phyloP scores from a whole-genome alignment of 2,329 filamentous ascomycete species.

The Fusarium tjaetaba region DNA sequence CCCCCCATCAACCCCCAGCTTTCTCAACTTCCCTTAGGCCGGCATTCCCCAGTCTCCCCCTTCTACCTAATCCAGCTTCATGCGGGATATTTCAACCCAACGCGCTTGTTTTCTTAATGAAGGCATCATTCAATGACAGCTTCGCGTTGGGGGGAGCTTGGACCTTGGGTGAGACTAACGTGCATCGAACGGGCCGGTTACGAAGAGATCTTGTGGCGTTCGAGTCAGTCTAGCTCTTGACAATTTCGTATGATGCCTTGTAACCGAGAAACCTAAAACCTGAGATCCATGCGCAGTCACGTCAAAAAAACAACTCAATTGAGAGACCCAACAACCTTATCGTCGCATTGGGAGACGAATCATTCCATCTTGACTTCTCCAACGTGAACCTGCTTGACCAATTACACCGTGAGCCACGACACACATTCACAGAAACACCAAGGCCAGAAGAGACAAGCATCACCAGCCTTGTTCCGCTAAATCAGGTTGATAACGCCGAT shows the following conservation, averaged over 20 bases:
- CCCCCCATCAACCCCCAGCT: background rate
- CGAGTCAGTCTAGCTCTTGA: slow-evolving; percentile 7
- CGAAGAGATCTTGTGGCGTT: background rate
- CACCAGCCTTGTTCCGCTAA: slow-evolving; percentile 5
- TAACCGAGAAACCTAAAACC: background rate
- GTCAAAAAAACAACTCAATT: background rate
- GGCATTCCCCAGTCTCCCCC: background rate
- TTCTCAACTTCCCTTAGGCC: background rate
- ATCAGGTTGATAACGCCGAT: slow-evolving; percentile 17
- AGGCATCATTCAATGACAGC: background rate
- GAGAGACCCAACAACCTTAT: background rate
- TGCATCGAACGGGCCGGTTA: background rate
- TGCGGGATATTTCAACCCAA: background rate
- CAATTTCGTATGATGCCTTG: background rate
- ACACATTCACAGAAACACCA: background rate
- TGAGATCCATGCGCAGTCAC: background rate
- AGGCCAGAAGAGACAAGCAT: background rate
- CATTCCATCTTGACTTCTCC: background rate
- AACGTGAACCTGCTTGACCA: background rate
- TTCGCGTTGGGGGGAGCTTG: slow-evolving; percentile 1
- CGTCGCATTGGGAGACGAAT: background rate
- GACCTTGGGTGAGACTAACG: background rate
- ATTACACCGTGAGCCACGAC: background rate
- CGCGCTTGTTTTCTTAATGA: background rate
- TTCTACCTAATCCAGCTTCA: background rate